A percentile compares a stretch with the other conserved stretches of the same genome.
Conservation (phyloP, 2,329 filamentous ascomycete genomes). For the Arachnomyces sp. region DNA sequence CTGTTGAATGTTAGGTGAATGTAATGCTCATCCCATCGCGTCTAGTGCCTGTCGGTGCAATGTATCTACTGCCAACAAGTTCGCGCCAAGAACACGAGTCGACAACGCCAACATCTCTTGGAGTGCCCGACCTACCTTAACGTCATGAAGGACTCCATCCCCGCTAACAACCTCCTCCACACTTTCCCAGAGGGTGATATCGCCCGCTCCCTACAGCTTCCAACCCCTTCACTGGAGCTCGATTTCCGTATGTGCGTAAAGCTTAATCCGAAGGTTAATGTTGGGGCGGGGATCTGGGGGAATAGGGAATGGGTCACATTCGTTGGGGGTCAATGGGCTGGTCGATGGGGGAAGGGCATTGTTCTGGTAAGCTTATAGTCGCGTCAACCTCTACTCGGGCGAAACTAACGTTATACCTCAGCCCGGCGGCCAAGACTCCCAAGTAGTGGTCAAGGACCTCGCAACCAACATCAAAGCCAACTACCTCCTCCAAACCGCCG, state of each 20-base stretch:
- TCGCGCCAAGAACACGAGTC: conserved; percentile 43
- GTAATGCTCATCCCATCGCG: neutral
- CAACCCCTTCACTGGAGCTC: conserved; percentile 40
- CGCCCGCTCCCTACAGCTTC: conserved; percentile 40
- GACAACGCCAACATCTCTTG: conserved; percentile 41
- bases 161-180: conserved; percentile 43
- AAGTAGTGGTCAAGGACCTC: conserved; percentile 41
- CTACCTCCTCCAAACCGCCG: conserved; percentile 43
- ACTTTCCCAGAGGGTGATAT: conserved; percentile 43
- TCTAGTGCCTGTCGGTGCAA: conserved; percentile 40
- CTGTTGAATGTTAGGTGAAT: conserved; percentile 13
- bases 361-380: conserved; percentile 33
- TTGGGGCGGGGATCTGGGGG: conserved; percentile 42
- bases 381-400: neutral
- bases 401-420: conserved; percentile 14
- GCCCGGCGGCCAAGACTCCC: conserved; percentile 44
- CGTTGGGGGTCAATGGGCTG: conserved; percentile 44
- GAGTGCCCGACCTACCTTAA: conserved; percentile 43
- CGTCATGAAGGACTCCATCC: conserved; percentile 46
- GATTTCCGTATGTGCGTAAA: conserved; percentile 48
- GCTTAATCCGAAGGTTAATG: conserved; percentile 42
- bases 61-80: conserved; percentile 45
- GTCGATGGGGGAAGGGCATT: conserved; percentile 44
- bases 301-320: conserved; percentile 45
- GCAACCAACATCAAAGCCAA: conserved; percentile 37